phyloP scores from a whole-genome alignment of 345 rosid species.

The Nasturtium officinale region DNA sequence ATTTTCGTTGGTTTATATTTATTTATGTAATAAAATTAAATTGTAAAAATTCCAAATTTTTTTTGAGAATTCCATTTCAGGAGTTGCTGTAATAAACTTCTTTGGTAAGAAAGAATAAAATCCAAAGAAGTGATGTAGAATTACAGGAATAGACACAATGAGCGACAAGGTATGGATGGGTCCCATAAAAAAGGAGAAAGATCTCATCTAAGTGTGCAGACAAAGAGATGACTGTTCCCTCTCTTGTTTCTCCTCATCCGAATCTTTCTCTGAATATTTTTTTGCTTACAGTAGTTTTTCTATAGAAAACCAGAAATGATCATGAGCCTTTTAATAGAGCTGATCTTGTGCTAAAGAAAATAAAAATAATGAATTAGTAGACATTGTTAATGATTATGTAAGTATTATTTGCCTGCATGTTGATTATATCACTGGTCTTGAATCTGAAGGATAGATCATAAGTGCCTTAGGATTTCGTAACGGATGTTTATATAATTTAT shows the following conservation, averaged over 20 bases:
- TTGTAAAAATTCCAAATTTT: no score
- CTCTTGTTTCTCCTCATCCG: neutral
- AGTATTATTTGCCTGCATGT: neutral
- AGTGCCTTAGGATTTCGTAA: neutral
- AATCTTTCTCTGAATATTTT: neutral
- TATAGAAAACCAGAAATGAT: neutral
- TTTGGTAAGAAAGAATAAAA: slow-evolving; percentile 19
- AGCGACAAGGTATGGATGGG: slow-evolving; percentile 16
- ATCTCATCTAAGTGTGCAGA: slow-evolving; percentile 13
- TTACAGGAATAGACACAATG: slow-evolving; percentile 18
- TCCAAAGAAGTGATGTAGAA: slow-evolving; percentile 17
- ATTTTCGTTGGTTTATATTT: no score
- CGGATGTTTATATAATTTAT: neutral
- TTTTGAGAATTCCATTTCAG: no score
- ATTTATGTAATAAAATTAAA: no score
- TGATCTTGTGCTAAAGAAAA: neutral
- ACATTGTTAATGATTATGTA: slow-evolving; percentile 9
- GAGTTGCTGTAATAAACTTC: no score
- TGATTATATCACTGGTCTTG: slow-evolving; percentile 1
- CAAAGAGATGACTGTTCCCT: slow-evolving; percentile 29
- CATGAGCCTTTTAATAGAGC: neutral
- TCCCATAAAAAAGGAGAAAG: slow-evolving; percentile 16
- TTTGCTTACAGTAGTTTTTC: neutral
- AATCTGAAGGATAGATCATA: neutral
- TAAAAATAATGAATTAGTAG: neutral